Evolutionary conservation across 148 eudicot genomes (phyloP), one percentile per base, ranked within the genome.

Genomic region (Vaccinium myrtillus): DNA sequence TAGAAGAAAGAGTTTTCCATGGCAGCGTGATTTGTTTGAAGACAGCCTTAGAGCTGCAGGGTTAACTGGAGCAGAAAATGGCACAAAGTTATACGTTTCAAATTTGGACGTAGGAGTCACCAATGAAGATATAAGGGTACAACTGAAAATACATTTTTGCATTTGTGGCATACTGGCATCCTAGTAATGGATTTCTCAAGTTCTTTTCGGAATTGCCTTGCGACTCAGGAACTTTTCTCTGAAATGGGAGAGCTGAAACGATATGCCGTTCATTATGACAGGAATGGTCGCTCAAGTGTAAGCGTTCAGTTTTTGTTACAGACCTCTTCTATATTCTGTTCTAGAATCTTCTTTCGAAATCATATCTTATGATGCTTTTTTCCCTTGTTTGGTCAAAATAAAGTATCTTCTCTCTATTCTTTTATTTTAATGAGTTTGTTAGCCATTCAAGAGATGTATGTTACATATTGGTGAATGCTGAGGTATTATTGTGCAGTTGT

Each of bases 81-180:
- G 91, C 81, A 90, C 98, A 82, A 94, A 90, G 90, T 88, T 96
- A 75, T 85, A 83, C 75, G 78, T 96, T 71, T 92, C 95, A 67
- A 96, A 96, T 90, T 89, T 96, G 94, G 98, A 93, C 53, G 15
- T 58, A 83, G 94, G 98, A 84, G 99, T 96, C 86, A 90, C 94
- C 84, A 96, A 90, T 90, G 92, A 96, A 88, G 99, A 94, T 91
- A 94, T 96, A 88, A 92, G 97, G 98, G 99, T 96, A 94, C 89
- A 86, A 80, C 87, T 85, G 81, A 87, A 89, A 82, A 79, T 86
- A 81, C 73, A 14, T 86, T 87, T 89, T 87, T 77, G 74, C 65
- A 56, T 86, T 86, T 75, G 71, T 89, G 80, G 80, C 82, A 43
- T 43, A 43, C 46, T 43, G 46, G 84, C 80, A 43, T 43, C 86